Evolutionary conservation across 345 rosid genomes (phyloP), one percentile per base, ranked within the genome.

Genomic region (Rhizophora apiculata): DNA sequence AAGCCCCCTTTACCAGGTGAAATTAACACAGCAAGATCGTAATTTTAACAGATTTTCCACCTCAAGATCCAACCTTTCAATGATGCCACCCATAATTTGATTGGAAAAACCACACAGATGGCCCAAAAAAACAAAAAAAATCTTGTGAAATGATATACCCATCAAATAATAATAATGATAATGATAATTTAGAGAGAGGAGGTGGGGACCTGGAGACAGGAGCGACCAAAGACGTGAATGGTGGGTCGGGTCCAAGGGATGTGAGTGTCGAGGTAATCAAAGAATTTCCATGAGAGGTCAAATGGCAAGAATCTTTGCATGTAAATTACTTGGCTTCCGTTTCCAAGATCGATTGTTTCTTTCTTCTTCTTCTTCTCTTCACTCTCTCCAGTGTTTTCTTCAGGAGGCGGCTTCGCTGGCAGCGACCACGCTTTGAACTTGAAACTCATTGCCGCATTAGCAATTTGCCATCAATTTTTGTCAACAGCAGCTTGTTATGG

Each of bases 201-300:
- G 57, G 6, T 26, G 49, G 15, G 48, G 67, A 93, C 97, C 98
- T 91, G 97, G 26, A 85, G 76, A 71, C 85, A 87, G 64, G 82
- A 80, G 30, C 95, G 85, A 62, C 88, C 91, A 22, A 84, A 91
- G 74, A 94, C 88, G 13, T 82, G 85, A 70, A 94, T 64, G 63
- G 90, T 85, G 63, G 98, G 97, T 55, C 96, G 76, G 58, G 85
- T 80, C 98, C 98, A 93, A 63, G 97, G 97, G 62, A 94, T 85
- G 68, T 76, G 82, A 1, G 82, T 78, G 86, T 91, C 75, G 43
- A 93, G 87, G 77, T 83, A 89, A 80, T 89, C 76, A 29, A 91
- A 89, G 76, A 87, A 81, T 62, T 73, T 60, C 97, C 96, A 89
- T 2, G 95, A 80, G 9, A 80, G 74, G 10, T 88, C 87, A 59